These are phyloP conservation scores for Eimeria maxima DNA, from an alignment of 169 alveolate species.

Conservation along the genomic window DNA sequence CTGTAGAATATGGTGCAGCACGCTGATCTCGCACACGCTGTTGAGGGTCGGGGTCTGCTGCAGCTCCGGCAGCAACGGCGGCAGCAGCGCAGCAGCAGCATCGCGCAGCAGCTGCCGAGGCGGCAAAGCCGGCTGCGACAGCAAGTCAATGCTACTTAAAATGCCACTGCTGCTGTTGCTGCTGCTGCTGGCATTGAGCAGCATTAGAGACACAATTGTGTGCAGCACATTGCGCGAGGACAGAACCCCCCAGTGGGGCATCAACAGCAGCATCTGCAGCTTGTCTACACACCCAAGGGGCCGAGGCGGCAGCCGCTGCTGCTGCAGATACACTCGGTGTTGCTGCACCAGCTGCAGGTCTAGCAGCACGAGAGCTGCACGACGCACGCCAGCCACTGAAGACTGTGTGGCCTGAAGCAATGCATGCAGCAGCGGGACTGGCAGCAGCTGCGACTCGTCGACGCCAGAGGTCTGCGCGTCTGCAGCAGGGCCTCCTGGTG, in stretches of 20 bases:
- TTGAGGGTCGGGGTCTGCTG: not conserved
- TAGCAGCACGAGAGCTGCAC: slow-evolving; percentile 68
- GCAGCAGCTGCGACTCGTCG: slow-evolving; percentile 62
- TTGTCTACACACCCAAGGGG: slow-evolving; percentile 34
- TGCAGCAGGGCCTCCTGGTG: not conserved
- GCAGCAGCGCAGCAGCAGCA: slow-evolving; percentile 68
- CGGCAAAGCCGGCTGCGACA: slow-evolving; percentile 7
- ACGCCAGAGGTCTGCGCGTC: not conserved
- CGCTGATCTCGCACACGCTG: slow-evolving; percentile 19
- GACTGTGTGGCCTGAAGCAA: slow-evolving; percentile 80
- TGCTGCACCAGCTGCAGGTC: slow-evolving; percentile 75
- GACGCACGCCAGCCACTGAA: slow-evolving; percentile 50
- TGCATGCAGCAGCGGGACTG: slow-evolving; percentile 70
- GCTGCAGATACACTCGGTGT: slow-evolving; percentile 60
- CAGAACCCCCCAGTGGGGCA: slow-evolving; percentile 46
- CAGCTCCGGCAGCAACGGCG: slow-evolving; percentile 60
- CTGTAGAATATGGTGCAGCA: slow-evolving; percentile 43
- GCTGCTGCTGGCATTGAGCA: slow-evolving; percentile 59
- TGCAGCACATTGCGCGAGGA: slow-evolving; percentile 65
- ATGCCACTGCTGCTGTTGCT: not conserved
- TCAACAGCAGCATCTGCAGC: slow-evolving; percentile 67
- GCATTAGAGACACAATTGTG: slow-evolving; percentile 50
- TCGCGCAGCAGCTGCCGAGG: slow-evolving; percentile 57
- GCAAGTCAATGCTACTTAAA: not conserved
- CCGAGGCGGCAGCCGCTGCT: slow-evolving; percentile 50